Evolutionary conservation across 2,329 filamentous ascomycete species (phyloP).

Genomic region (Clarireedia monteithiana): DNA sequence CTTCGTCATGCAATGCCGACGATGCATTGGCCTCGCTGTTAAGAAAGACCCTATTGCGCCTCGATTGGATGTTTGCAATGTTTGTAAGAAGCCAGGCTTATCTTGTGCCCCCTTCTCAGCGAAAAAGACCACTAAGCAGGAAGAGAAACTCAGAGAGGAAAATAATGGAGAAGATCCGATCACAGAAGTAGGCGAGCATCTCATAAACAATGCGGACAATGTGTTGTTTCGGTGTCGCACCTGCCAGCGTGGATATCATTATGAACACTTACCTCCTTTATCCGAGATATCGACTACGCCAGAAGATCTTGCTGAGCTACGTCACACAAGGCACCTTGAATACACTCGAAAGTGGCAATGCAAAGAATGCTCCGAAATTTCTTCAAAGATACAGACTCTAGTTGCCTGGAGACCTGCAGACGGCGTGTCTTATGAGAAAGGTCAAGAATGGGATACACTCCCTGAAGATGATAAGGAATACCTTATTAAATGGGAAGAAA

Average conservation of each 20-base stretch:
- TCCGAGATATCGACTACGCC: conserved; percentile 29
- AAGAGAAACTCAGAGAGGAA: conserved; percentile 73
- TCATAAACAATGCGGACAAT: conserved; percentile 68
- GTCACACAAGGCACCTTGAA: conserved; percentile 58
- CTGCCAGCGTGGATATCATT: conserved; percentile 77
- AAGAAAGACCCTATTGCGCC: conserved; percentile 66
- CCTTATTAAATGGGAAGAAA: conserved; percentile 76
- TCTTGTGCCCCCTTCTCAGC: conserved; percentile 70
- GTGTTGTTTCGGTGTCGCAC: conserved; percentile 75
- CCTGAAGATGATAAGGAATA: conserved; percentile 81
- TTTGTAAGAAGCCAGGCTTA: conserved; percentile 55
- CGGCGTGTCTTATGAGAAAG: conserved; percentile 45
- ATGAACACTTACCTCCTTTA: conserved; percentile 62
- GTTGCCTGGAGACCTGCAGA: conserved; percentile 80
- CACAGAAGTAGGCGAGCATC: conserved; percentile 48
- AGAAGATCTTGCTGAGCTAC: conserved; percentile 40
- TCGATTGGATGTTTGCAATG: conserved; percentile 61
- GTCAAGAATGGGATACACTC: conserved; percentile 46
- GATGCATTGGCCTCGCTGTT: conserved; percentile 62
- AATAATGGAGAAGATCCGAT: conserved; percentile 76
- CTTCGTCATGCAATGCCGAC: conserved; percentile 85
- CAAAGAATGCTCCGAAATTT: conserved; percentile 60
- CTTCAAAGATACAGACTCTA: conserved; percentile 64
- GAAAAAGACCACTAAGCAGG: conserved; percentile 67
- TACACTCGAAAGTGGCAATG: conserved; percentile 75